These are phyloP conservation scores for Triticum urartu DNA, from an alignment of 176 grass and related monocot species.

Conservation along the genomic window DNA sequence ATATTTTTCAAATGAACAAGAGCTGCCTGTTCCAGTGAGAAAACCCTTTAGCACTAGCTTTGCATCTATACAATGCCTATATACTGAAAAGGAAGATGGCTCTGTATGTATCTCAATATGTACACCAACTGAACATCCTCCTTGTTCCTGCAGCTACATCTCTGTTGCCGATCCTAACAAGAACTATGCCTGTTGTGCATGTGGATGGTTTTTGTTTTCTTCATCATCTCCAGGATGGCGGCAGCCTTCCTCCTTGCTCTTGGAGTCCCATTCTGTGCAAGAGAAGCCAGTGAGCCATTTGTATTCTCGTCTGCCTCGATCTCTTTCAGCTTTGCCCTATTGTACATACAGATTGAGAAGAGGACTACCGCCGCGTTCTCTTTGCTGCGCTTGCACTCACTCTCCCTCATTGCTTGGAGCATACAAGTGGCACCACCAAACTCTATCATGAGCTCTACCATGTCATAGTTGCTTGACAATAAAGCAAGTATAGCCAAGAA, in stretches of 20 bases:
- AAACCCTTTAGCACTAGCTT: conserved; percentile 18
- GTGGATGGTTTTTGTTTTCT: conserved; percentile 43
- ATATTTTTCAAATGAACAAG: conserved; percentile 11
- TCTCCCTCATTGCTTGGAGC: conserved; percentile 58
- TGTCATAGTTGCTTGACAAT: conserved; percentile 54
- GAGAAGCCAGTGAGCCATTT: conserved; percentile 49
- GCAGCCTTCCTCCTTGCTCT: conserved; percentile 63
- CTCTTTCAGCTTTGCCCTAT: conserved; percentile 54
- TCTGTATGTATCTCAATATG: conserved; percentile 43
- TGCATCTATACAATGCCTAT: conserved; percentile 32
- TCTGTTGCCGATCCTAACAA: conserved; percentile 41
- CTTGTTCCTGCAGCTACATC: conserved; percentile 22
- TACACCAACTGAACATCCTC: conserved; percentile 37
- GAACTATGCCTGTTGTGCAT: conserved; percentile 58
- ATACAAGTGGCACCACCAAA: conserved; percentile 41
- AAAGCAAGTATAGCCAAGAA: conserved; percentile 73
- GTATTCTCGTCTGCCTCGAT: conserved; percentile 55
- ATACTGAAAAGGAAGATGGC: conserved; percentile 33
- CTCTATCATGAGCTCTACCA: conserved; percentile 58
- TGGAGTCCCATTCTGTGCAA: conserved; percentile 57
- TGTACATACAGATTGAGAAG: conserved; percentile 55
- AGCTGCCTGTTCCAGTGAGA: background rate
- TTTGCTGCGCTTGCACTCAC: conserved; percentile 54
- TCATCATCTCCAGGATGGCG: conserved; percentile 70
- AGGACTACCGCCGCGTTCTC: conserved; percentile 78